phyloP scores from a whole-genome alignment of 768 basidiomycete genomes.

The Hericium coralloides region DNA sequence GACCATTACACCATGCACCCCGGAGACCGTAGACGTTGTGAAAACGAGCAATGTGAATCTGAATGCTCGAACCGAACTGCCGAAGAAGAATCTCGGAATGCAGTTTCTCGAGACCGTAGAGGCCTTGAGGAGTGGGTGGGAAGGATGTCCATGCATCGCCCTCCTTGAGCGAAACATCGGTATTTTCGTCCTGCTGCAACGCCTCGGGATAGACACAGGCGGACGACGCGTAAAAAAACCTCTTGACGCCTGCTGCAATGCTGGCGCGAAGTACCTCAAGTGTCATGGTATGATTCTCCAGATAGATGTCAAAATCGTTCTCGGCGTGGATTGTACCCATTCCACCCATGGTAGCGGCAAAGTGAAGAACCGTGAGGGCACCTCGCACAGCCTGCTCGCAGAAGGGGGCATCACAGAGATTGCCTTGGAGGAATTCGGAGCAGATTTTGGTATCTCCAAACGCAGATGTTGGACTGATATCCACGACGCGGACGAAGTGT shows the following conservation, averaged over 20 bases:
- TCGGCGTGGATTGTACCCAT: slow-evolving; percentile 51
- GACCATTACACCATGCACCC: slow-evolving; percentile 43
- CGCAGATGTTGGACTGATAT: slow-evolving; percentile 22
- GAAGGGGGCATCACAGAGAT: slow-evolving; percentile 35
- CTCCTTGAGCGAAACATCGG: slow-evolving; percentile 39
- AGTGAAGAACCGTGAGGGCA: slow-evolving; percentile 40
- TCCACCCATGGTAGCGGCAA: slow-evolving; percentile 56
- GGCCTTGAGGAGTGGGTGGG: slow-evolving; percentile 39
- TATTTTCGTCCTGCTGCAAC: slow-evolving; percentile 25
- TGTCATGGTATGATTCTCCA: slow-evolving; percentile 42
- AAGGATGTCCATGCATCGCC: slow-evolving; percentile 31
- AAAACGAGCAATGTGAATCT: slow-evolving; percentile 42
- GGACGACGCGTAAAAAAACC: slow-evolving; percentile 48
- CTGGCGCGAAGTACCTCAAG: slow-evolving; percentile 35
- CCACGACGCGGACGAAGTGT: slow-evolving; percentile 34
- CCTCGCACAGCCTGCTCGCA: slow-evolving; percentile 30
- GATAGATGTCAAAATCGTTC: slow-evolving; percentile 42
- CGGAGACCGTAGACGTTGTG: slow-evolving; percentile 53
- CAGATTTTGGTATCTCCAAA: slow-evolving; percentile 12
- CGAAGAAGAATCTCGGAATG: slow-evolving; percentile 36
- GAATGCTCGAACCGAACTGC: slow-evolving; percentile 23
- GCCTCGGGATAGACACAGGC: slow-evolving; percentile 48
- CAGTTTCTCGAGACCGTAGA: slow-evolving; percentile 55
- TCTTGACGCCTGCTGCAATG: slow-evolving; percentile 27
- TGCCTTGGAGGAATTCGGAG: slow-evolving; percentile 33